Conservation (phyloP, 129 eudicot genomes). For the Saussurea involucrata region DNA sequence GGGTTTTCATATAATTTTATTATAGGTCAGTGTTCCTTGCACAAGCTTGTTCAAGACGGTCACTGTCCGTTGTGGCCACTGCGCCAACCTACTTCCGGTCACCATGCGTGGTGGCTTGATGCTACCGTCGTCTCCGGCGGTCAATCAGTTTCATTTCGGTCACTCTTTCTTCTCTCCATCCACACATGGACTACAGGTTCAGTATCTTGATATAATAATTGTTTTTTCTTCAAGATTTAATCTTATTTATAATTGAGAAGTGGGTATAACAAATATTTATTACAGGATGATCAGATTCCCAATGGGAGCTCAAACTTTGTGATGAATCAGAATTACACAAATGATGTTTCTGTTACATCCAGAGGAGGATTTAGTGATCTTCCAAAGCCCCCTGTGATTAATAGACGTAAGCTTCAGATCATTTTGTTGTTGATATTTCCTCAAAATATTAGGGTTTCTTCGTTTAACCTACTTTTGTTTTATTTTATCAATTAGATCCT, state of each 20-base stretch:
- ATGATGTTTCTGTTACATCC: slow-evolving; percentile 23
- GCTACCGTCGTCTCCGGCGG: slow-evolving; percentile 25
- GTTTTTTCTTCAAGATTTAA: background rate
- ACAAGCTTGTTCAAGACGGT: slow-evolving; percentile 67
- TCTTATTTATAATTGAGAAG: background rate
- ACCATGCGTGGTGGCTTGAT: slow-evolving; percentile 59
- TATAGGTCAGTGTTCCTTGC: slow-evolving; percentile 67
- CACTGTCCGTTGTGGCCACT: slow-evolving; percentile 72
- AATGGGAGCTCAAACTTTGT: slow-evolving; percentile 40
- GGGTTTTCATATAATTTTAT: slow-evolving; percentile 15
- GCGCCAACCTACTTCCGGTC: slow-evolving; percentile 51
- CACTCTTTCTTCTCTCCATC: slow-evolving; percentile 39
- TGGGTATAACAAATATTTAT: background rate
- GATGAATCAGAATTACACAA: slow-evolving; percentile 30
- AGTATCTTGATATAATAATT: background rate
- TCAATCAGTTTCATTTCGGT: slow-evolving; percentile 33
- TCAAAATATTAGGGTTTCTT: background rate
- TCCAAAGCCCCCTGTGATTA: slow-evolving; percentile 41
- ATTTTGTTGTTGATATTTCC: background rate
- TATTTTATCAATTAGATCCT: background rate
- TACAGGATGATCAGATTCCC: slow-evolving; percentile 45
- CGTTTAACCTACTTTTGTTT: background rate
- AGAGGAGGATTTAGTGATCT: slow-evolving; percentile 37
- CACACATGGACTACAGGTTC: slow-evolving; percentile 27
- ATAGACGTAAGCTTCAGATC: slow-evolving; percentile 39